Evolutionary conservation across 2,329 filamentous ascomycete genomes (phyloP).

Genomic region (Zalaria obscura): DNA sequence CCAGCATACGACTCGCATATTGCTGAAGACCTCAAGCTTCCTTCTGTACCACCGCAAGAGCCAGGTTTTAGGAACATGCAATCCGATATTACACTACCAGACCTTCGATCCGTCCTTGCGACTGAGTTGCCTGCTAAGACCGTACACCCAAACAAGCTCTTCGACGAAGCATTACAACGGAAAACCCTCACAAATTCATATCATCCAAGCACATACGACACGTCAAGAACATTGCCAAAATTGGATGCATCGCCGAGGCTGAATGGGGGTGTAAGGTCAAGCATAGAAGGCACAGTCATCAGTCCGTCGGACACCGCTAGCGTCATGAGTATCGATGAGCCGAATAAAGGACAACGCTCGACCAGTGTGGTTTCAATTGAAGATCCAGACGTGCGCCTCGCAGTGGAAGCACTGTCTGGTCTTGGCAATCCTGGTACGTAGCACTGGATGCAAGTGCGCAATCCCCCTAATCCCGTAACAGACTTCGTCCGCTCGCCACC

Average conservation of each 20-base stretch:
- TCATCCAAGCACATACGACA: background rate
- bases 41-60: slow-evolving; percentile 25
- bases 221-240: slow-evolving; percentile 14
- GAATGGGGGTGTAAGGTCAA: slow-evolving; percentile 17
- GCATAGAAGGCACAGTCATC: slow-evolving; percentile 18
- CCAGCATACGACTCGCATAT: slow-evolving; percentile 29
- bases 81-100: slow-evolving; percentile 24
- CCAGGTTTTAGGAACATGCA: slow-evolving; percentile 10
- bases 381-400: slow-evolving; percentile 33
- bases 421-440: slow-evolving; percentile 33
- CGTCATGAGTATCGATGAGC: slow-evolving; percentile 26
- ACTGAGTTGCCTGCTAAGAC: slow-evolving; percentile 16
- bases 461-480: slow-evolving; percentile 10
- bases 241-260: slow-evolving; percentile 23
- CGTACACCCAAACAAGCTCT: slow-evolving; percentile 8
- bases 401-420: slow-evolving; percentile 35
- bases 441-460: background rate
- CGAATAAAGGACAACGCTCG: slow-evolving; percentile 15
- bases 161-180: slow-evolving; percentile 12
- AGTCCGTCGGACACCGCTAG: slow-evolving; percentile 32
- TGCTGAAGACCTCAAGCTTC: slow-evolving; percentile 24
- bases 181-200: slow-evolving; percentile 9
- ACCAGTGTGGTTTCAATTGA: slow-evolving; percentile 32
- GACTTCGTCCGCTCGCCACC: slow-evolving; percentile 28
- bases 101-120: slow-evolving; percentile 29